phyloP scores from a whole-genome alignment of 2,329 filamentous ascomycete genomes.

The Dothideomycetidae sp. region DNA sequence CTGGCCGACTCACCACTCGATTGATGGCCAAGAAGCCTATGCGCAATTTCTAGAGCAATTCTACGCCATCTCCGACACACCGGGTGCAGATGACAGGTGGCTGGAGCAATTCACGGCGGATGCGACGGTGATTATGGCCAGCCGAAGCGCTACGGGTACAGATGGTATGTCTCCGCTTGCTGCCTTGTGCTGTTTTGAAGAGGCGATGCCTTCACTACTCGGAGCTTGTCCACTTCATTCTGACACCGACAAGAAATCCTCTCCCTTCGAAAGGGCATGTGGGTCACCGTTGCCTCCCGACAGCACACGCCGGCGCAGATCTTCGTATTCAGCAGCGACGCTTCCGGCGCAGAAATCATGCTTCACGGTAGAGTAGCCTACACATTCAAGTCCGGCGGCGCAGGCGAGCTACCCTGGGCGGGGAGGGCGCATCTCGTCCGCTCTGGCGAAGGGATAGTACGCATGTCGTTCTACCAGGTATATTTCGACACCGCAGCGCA shows the following conservation, averaged over 20 bases:
- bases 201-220: background rate
- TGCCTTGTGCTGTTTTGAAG: background rate
- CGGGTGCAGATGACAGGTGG: conserved; percentile 36
- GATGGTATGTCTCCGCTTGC: conserved; percentile 25
- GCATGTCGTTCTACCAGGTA: conserved; percentile 41
- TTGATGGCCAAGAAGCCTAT: conserved; percentile 18
- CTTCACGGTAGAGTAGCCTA: conserved; percentile 40
- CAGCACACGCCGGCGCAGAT: conserved; percentile 34
- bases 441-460: conserved; percentile 37
- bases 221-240: background rate
- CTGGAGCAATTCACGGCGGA: conserved; percentile 33
- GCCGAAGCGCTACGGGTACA: conserved; percentile 31
- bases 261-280: conserved; percentile 36
- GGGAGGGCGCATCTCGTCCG: conserved; percentile 39
- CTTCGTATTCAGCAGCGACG: conserved; percentile 32
- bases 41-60: conserved; percentile 33
- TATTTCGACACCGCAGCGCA: conserved; percentile 31
- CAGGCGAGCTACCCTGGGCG: conserved; percentile 37
- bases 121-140: conserved; percentile 39
- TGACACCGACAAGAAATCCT: conserved; percentile 33
- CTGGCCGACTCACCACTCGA: conserved; percentile 24
- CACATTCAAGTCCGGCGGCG: conserved; percentile 36
- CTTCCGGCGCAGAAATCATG: conserved; percentile 37
- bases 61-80: conserved; percentile 33
- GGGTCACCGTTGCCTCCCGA: conserved; percentile 36